Base-by-base conservation (phyloP, 192 early-diverging fungal species). In the Coemansia sp. region DNA sequence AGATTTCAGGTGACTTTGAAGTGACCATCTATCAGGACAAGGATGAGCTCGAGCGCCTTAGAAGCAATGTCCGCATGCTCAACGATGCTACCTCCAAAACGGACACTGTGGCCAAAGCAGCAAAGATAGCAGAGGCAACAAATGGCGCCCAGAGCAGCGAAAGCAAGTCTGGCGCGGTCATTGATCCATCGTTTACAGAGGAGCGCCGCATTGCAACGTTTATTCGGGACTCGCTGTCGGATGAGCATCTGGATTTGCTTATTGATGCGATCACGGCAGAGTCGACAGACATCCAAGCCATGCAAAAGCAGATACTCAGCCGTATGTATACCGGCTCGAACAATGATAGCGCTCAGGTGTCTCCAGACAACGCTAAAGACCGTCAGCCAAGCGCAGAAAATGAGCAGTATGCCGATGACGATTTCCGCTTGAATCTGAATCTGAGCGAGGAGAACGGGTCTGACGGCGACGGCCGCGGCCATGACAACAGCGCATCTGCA, bases 131-230 rank as follows among this genome's bases (percentile, higher is more conserved):
- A 25, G 36, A 11, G 36, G 36, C 36, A 11, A 11, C 36, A 11
- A 11, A 38, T 11, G 10, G 42, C 42, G 42, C 14, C 3, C 42
- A 1, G 42, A 45, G 42, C 12, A 12, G 42, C 42, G 14, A 5
- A 8, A 45, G 17, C 3, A 12, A 8, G 17, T 4, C 5, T 16
- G 12, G 4, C 14, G 3, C 28, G 20, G 22, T 30, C 3, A 29
- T 54, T 12, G 51, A 54, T 30, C 12, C 71, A 49, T 78, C 76
- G 42, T 29, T 78, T 78, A 32, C 55, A 38, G 76, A 78, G 30
- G 76, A 73, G 64, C 71, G 76, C n/a, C 66, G 71, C 2, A 50
- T 78, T 28, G 76, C 76, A 4, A 63, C 55, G 22, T 28, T 78
- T 30, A 34, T 78, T 48, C 63, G 67, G 1, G 76, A 78, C 32